Percentiles rank a stretch among this genome's conserved stretches.
Evolutionary conservation across 202 grass and related monocot genomes (phyloP).

Genomic region (Zoysia matrella): DNA sequence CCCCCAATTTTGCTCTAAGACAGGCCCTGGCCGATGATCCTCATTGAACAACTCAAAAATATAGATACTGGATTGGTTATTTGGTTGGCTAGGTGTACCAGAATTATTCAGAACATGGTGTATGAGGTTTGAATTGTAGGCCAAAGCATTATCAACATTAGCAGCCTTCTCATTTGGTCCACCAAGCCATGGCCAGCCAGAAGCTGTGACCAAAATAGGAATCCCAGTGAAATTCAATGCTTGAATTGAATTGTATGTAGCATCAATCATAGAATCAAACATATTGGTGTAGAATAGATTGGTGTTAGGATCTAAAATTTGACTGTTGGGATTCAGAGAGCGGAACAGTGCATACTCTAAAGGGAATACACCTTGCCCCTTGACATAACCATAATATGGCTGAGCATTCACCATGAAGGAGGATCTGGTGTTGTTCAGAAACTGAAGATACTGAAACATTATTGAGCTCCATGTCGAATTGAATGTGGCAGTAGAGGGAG

Average conservation of each 20-base stretch:
- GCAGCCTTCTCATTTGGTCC: constrained; percentile 78
- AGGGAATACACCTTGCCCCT: constrained; percentile 87
- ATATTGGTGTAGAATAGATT: constrained; percentile 94
- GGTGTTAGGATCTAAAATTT: constrained; percentile 85
- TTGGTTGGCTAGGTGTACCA: constrained; percentile 81
- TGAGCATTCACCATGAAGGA: constrained; percentile 98
- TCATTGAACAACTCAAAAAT: constrained; percentile 93
- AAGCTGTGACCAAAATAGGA: constrained; percentile 84
- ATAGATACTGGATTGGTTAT: constrained; percentile 73
- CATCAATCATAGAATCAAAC: constrained; percentile 96
- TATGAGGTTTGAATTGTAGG: constrained; percentile 97
- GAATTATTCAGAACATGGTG: constrained; percentile 86
- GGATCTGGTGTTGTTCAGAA: constrained; percentile 79
- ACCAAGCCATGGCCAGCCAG: constrained; percentile 92
- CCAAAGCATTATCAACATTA: constrained; percentile 93
- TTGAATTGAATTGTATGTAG: constrained; percentile 90
- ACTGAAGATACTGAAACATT: constrained; percentile 80
- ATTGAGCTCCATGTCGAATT: constrained; percentile 88
- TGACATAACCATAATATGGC: constrained; percentile 86
- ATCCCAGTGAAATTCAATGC: constrained; percentile 89
- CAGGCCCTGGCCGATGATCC: constrained; percentile 66
- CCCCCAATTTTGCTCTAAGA: constrained; percentile 87
- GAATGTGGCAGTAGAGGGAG: constrained; percentile 91
- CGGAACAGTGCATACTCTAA: constrained; percentile 87
- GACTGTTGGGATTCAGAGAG: constrained; percentile 74